phyloP scores from a whole-genome alignment of 768 basidiomycete genomes.

The Podaxis mareebaensis region DNA sequence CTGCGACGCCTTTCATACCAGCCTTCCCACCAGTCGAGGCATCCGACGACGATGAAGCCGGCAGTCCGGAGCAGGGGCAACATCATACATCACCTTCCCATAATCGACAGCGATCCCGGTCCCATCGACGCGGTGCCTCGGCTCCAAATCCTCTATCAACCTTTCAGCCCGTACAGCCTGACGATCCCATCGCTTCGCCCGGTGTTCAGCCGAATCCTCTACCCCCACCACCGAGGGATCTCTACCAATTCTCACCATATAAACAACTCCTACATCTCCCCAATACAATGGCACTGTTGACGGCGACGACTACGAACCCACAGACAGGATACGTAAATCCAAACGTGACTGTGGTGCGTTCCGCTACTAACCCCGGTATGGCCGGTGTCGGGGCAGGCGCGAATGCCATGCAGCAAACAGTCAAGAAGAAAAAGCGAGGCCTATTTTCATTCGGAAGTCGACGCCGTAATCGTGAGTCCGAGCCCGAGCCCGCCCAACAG shows the following conservation, averaged over 20 bases:
- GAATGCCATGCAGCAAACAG: background rate
- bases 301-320: conserved; percentile 8
- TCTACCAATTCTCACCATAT: conserved; percentile 62
- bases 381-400: conserved; percentile 15
- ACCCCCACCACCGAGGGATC: conserved; percentile 59
- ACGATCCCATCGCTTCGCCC: conserved; percentile 23
- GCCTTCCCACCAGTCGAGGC: conserved; percentile 15
- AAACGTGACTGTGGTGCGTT: conserved; percentile 4
- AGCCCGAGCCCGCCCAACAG: background rate
- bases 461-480: background rate
- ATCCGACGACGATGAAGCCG: conserved; percentile 24
- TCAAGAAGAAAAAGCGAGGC: conserved; percentile 10
- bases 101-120: background rate
- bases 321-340: background rate
- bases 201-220: conserved; percentile 52
- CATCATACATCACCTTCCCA: conserved; percentile 14
- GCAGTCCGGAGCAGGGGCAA: conserved; percentile 19
- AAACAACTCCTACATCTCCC: conserved; percentile 55
- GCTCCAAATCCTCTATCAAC: conserved; percentile 17
- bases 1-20: conserved; percentile 31
- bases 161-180: conserved; percentile 19
- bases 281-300: conserved; percentile 37
- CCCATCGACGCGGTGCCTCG: conserved; percentile 2
- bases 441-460: conserved; percentile 10
- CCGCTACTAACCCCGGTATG: conserved; percentile 11